A percentile compares a stretch with the other conserved stretches of the same genome.
Evolutionary conservation across 805 yeast species (phyloP).

Genomic region (Monosporozyma aquatica): DNA sequence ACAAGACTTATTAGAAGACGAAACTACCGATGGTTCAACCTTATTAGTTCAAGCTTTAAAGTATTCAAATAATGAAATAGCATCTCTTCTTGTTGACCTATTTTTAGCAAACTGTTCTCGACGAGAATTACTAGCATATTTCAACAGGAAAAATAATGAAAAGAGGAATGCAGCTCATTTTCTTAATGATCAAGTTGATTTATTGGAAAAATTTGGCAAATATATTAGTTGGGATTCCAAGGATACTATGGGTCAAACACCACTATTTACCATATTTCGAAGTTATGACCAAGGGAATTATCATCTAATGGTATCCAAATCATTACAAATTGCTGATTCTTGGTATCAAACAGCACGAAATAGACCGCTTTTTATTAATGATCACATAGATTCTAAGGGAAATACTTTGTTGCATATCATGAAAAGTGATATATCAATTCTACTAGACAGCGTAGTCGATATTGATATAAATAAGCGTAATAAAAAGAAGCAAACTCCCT

Average conservation of each 20-base stretch:
- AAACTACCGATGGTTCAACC: conserved; percentile 43
- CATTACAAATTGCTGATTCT: conserved; percentile 36
- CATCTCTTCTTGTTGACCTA: conserved; percentile 39
- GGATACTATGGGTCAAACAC: conserved; percentile 66
- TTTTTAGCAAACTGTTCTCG: conserved; percentile 35
- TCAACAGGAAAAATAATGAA: conserved; percentile 42
- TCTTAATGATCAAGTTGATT: conserved; percentile 45
- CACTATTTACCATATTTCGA: conserved; percentile 67
- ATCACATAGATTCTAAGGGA: conserved; percentile 65
- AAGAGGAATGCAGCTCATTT: conserved; percentile 68
- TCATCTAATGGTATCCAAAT: conserved; percentile 36
- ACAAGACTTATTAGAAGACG: conserved; percentile 62
- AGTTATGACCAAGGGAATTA: conserved; percentile 74
- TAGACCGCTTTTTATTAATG: conserved; percentile 37
- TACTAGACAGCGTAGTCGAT: conserved; percentile 24
- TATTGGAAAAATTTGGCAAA: conserved; percentile 47
- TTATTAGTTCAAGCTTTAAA: conserved; percentile 56
- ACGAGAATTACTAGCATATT: conserved; percentile 40
- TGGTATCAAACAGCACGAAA: conserved; percentile 33
- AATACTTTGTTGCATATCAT: conserved; percentile 72
- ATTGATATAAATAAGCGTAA: conserved; percentile 55
- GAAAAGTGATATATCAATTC: conserved; percentile 37
- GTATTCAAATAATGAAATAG: conserved; percentile 39
- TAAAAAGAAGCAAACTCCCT: conserved; percentile 51
- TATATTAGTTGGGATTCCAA: conserved; percentile 59